Evolutionary conservation across 352 stramenopile species (phyloP), one percentile per base, ranked within the genome.

Genomic region (Globisporangium recalcitrans): DNA sequence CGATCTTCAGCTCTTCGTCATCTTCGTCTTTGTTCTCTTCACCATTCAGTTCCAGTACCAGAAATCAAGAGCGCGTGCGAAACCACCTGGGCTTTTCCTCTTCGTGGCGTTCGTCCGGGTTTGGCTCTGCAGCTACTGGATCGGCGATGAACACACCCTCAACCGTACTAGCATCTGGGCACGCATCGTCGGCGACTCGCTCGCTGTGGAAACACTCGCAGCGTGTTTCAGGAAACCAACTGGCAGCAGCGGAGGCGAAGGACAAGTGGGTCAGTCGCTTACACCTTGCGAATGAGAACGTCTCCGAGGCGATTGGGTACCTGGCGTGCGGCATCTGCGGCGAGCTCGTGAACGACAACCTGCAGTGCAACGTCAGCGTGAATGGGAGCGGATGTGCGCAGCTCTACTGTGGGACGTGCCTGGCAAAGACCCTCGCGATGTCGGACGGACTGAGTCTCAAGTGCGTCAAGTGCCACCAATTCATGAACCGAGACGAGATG

Each of bases 271-370:
- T 87, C 9, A 57, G 47, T 26, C 80, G 79, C 19, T 49, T 85
- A 14, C 61, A 68, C 14, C 67, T 80, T 0, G 52, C 70, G 13
- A 78, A 81, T 51, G 60, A 74, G 11, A 75, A 71, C 11, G 71
- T 87, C 19, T 65, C 73, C 0, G 74, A 89, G 27, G 74, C 82
- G 6, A 57, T 91, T 13, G 62, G 68, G 10, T 81, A 76, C 14
- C 60, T 93, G 16, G 79, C 71, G 8, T 93, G 85, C 42, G 85
- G 85, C n/a, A 52, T 88, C 19, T 93, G 85, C 36, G 80, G 80
- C 32, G 85, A 91, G 51, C 73, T 90, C 7, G 78, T 87, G 26
- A 79, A 78, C 58, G 82, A 93, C 56, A 93, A 91, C 52, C 59
- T 82, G 8, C 80, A 93, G 67, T 93, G 85, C 67, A 73, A 56